These are phyloP conservation scores for Isatis tinctoria DNA, from an alignment of 345 rosid species.

Conservation along the genomic window DNA sequence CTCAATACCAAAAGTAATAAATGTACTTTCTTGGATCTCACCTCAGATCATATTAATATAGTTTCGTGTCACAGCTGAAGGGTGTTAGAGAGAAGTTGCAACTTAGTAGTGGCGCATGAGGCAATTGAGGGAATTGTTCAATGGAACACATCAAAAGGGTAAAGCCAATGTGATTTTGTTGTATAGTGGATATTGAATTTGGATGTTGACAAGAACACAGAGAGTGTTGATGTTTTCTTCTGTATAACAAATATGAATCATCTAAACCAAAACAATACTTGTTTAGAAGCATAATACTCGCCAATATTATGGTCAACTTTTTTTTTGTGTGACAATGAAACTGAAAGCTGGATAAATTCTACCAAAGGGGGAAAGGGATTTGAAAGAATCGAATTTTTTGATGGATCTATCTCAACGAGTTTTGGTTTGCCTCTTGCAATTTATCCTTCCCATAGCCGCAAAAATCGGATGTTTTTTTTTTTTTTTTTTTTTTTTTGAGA, in stretches of 20 bases:
- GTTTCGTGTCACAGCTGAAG: constrained; percentile 14
- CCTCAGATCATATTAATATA: not conserved
- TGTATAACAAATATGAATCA: not conserved
- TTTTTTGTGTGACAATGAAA: not conserved
- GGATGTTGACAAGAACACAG: not conserved
- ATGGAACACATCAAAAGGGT: too few species aligned
- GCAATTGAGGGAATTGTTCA: not conserved
- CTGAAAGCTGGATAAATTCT: not conserved
- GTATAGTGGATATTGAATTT: not conserved
- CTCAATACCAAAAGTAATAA: not conserved
- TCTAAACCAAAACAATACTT: not conserved
- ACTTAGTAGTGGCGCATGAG: not conserved
- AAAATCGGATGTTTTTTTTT: too few species aligned
- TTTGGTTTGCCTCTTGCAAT: too few species aligned
- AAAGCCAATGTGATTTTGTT: not conserved
- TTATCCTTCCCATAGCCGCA: too few species aligned
- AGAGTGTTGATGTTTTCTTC: not conserved
- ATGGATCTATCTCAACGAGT: too few species aligned
- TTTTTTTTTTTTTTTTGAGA: too few species aligned
- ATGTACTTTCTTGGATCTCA: not conserved
- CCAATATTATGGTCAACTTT: not conserved
- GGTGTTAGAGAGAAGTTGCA: constrained; percentile 7
- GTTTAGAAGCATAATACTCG: not conserved
- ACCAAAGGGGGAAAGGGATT: too few species aligned
- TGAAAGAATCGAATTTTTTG: too few species aligned